These are phyloP conservation scores for Exophiala alcalophila DNA, from an alignment of 2,329 filamentous ascomycete species.

Conservation along the genomic window DNA sequence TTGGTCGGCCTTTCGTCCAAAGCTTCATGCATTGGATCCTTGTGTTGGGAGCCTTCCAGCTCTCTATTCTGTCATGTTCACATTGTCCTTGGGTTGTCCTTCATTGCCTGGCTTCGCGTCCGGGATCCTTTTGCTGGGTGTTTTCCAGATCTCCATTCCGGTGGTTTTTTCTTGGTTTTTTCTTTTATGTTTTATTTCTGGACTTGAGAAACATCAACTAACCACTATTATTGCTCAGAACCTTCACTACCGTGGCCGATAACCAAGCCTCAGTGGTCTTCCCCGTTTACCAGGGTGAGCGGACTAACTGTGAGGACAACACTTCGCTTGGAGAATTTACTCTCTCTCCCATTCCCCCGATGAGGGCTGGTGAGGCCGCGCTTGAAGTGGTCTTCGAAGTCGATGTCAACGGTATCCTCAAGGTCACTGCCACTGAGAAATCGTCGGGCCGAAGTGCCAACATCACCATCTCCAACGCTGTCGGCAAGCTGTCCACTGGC, in stretches of 20 bases:
- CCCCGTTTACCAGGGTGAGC: constrained; percentile 92
- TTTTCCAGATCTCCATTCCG: no score
- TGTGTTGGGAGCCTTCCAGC: no score
- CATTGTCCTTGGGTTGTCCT: no score
- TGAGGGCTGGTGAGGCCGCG: constrained; percentile 93
- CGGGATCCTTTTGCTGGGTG: no score
- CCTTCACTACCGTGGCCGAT: constrained; percentile 82
- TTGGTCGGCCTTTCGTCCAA: no score
- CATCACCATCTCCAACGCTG: constrained; percentile 99
- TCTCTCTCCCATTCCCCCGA: constrained; percentile 76
- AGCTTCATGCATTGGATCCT: no score
- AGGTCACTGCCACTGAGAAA: constrained; percentile 99
- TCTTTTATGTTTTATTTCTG: neutral
- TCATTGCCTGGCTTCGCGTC: no score
- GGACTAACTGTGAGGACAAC: constrained; percentile 98
- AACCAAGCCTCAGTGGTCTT: constrained; percentile 53
- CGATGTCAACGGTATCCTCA: constrained; percentile 99
- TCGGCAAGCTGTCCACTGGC: constrained; percentile 89
- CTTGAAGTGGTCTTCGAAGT: constrained; percentile 99
- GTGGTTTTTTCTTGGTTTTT: constrained; percentile 17
- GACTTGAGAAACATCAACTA: constrained; percentile 1
- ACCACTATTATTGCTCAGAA: constrained; percentile 39
- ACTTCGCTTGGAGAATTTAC: constrained; percentile 97
- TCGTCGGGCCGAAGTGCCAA: constrained; percentile 95
- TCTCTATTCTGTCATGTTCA: no score